phyloP scores from a whole-genome alignment of 1,284 basidiomycete species.

The Hypsizygus ulmarius region DNA sequence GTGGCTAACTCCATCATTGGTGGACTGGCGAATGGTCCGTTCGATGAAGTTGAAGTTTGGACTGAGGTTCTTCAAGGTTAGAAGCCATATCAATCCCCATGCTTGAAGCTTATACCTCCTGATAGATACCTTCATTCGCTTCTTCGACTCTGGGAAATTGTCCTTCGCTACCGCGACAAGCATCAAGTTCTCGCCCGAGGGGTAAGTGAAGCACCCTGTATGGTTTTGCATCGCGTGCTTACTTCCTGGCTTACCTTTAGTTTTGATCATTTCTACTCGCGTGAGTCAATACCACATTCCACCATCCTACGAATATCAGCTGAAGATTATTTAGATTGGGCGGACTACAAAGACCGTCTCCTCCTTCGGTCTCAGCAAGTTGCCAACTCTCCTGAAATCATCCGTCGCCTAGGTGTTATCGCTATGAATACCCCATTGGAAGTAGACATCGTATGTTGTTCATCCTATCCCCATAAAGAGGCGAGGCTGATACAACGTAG shows the following conservation, averaged over 20 bases:
- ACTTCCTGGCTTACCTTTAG: conserved; percentile 16
- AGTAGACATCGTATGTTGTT: conserved; percentile 40
- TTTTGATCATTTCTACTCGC: conserved; percentile 44
- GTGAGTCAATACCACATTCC: conserved; percentile 22
- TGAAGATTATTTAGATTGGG: conserved; percentile 36
- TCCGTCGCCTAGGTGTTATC: conserved; percentile 48
- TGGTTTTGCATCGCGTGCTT: too few relatives aligned
- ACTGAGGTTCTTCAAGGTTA: conserved; percentile 47
- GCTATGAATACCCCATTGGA: conserved; percentile 56
- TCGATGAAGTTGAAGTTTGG: conserved; percentile 50
- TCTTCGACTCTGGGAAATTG: conserved; percentile 49
- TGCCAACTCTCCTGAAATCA: conserved; percentile 52
- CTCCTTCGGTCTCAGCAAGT: conserved; percentile 54
- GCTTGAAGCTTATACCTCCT: background rate
- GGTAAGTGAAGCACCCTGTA: conserved; percentile 24
- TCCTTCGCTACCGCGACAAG: conserved; percentile 52
- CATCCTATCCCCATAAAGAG: background rate
- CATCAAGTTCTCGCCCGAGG: conserved; percentile 47
- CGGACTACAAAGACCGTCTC: conserved; percentile 45
- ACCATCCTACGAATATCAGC: background rate
- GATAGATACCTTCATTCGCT: conserved; percentile 41
- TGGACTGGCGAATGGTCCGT: conserved; percentile 46
- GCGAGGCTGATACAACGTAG: conserved; percentile 17
- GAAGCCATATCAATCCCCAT: background rate
- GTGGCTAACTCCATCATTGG: conserved; percentile 54